Conservation (phyloP, 75 land plant genomes). For the Ceratopteris richardii region DNA sequence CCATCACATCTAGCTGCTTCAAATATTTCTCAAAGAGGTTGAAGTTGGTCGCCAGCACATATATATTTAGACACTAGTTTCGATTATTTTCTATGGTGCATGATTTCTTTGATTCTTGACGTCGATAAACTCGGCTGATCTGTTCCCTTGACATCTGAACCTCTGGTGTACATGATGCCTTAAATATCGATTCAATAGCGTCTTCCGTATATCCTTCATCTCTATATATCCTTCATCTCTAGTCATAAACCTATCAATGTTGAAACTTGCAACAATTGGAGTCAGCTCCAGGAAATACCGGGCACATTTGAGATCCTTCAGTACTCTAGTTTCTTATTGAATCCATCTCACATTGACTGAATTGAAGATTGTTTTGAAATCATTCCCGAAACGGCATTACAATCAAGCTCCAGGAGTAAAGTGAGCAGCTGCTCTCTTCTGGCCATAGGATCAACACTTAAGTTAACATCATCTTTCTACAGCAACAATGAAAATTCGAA, state of each 20-base stretch:
- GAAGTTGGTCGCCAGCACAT: no score
- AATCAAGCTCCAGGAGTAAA: conserved; percentile 28
- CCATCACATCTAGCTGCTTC: no score
- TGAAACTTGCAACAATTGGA: conserved; percentile 67
- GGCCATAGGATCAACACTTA: conserved; percentile 29
- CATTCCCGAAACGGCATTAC: conserved; percentile 35
- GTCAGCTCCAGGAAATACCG: conserved; percentile 50
- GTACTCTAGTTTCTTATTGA: conserved; percentile 58
- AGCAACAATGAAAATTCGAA: conserved; percentile 54
- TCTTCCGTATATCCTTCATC: no score
- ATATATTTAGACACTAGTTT: no score
- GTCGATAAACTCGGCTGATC: conserved; percentile 39
- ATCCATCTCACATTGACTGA: conserved; percentile 35
- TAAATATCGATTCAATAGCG: conserved; percentile 37
- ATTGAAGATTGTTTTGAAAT: no score
- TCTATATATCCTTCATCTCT: conserved; percentile 54
- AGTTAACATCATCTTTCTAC: conserved; percentile 30
- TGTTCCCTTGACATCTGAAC: conserved; percentile 14
- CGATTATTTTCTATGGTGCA: no score
- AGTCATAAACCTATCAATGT: conserved; percentile 53
- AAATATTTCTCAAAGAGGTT: no score
- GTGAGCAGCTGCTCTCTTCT: conserved; percentile 45
- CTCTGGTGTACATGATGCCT: conserved; percentile 30
- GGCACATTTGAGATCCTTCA: conserved; percentile 45
- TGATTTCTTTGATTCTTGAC: no score